A percentile compares a stretch with the other conserved stretches of the same genome.
These are phyloP conservation scores for Lophiostoma macrostomum DNA, from an alignment of 495 filamentous ascomycete species.

Conservation along the genomic window DNA sequence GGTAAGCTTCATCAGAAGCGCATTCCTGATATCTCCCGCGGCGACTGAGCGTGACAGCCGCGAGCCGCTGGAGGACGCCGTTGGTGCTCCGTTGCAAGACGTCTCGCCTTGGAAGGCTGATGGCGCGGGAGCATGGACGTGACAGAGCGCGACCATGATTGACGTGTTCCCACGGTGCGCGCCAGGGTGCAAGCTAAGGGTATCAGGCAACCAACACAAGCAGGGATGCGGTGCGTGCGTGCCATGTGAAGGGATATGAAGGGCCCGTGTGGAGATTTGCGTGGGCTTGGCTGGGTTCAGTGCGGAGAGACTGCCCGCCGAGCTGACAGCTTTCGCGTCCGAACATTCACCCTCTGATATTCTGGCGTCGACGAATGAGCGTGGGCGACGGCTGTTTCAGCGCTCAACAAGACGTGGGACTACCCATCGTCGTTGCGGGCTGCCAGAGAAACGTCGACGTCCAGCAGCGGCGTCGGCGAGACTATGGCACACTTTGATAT, in stretches of 20 bases:
- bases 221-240: conserved; percentile 14
- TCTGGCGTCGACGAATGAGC: conserved; percentile 14
- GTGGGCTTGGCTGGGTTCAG: conserved; percentile 7
- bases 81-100: background rate
- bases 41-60: background rate
- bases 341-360: conserved; percentile 3
- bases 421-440: too few relatives aligned
- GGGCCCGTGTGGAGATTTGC: conserved; percentile 29
- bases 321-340: conserved; percentile 6
- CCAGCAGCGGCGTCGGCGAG: too few relatives aligned
- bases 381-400: conserved; percentile 7
- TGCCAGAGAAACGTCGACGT: too few relatives aligned
- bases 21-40: background rate
- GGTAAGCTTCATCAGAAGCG: conserved; percentile 6
- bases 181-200: background rate
- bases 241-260: too few relatives aligned
- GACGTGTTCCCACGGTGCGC: conserved; percentile 20
- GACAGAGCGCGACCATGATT: conserved; percentile 11
- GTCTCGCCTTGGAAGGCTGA: conserved; percentile 17
- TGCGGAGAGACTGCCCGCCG: conserved; percentile 23
- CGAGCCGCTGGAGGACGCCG: conserved; percentile 1
- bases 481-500: background rate
- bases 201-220: conserved; percentile 7
- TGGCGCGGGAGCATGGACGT: conserved; percentile 1
- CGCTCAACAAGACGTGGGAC: conserved; percentile 11